phyloP scores from a whole-genome alignment of 208 protist species.

The Trichomonas gallinae region DNA sequence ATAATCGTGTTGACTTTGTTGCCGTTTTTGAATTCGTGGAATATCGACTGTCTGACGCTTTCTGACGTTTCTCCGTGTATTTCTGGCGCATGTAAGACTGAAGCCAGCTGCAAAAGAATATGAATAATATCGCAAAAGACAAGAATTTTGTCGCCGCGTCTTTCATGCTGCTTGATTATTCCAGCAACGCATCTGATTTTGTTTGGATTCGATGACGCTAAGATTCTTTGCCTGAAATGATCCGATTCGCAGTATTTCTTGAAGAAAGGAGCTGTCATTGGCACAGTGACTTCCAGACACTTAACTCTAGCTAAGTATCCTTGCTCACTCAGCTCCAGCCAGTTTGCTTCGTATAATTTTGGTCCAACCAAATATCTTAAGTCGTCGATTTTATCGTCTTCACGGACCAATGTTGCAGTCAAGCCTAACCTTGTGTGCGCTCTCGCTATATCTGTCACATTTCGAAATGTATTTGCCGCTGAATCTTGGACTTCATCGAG shows the following conservation, averaged over 20 bases:
- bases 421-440: conserved; percentile 91
- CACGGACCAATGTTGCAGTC: conserved; percentile 56
- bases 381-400: conserved; percentile 91
- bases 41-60: conserved; percentile 32
- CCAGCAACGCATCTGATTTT: conserved; percentile 62
- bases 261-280: conserved; percentile 81
- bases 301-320: conserved; percentile 88
- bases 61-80: conserved; percentile 79
- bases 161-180: conserved; percentile 78
- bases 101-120: conserved; percentile 76
- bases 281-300: conserved; percentile 89
- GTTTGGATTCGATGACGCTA: conserved; percentile 61
- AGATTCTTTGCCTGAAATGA: not conserved
- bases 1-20: conserved; percentile 71
- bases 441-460: conserved; percentile 48
- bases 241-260: conserved; percentile 40
- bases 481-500: conserved; percentile 91
- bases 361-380: conserved; percentile 94
- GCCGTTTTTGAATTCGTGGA: not conserved
- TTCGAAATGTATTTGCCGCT: conserved; percentile 80
- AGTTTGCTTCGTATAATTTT: conserved; percentile 82
- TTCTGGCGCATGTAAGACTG: conserved; percentile 7
- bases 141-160: conserved; percentile 64
- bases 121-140: conserved; percentile 95
- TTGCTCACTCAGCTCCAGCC: conserved; percentile 73